Percentiles rank a stretch among this genome's conserved stretches.
Conservation (phyloP, 2,329 filamentous ascomycete genomes). For the Neonectria faginata region DNA sequence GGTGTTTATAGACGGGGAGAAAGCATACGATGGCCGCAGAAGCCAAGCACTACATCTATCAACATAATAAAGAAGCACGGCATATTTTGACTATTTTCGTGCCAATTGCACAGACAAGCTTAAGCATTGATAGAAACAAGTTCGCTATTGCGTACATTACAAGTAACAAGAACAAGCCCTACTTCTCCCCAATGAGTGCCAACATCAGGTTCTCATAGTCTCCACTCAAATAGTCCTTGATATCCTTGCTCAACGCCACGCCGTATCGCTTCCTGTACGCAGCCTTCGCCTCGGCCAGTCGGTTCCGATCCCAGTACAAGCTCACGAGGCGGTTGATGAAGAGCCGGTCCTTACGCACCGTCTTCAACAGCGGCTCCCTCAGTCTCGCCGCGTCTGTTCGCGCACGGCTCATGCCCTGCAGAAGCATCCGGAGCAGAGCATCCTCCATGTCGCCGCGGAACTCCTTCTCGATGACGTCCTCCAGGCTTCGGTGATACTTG, state of each 20-base stretch:
- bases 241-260: slow-evolving; percentile 56
- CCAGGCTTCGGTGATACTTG: slow-evolving; percentile 50
- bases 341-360: slow-evolving; percentile 45
- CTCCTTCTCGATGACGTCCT: slow-evolving; percentile 51
- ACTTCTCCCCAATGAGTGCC: slow-evolving; percentile 46
- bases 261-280: slow-evolving; percentile 69
- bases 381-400: slow-evolving; percentile 44
- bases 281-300: slow-evolving; percentile 59
- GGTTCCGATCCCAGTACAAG: slow-evolving; percentile 49
- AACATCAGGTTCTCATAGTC: slow-evolving; percentile 48
- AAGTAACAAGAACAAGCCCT: not conserved
- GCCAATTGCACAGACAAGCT: not conserved
- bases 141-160: not conserved
- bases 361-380: slow-evolving; percentile 42
- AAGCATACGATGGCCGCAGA: no score
- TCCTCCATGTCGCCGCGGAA: slow-evolving; percentile 52
- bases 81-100: not conserved
- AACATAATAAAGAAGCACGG: no score
- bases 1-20: no score
- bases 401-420: slow-evolving; percentile 40
- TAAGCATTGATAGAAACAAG: not conserved
- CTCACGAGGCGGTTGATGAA: slow-evolving; percentile 50
- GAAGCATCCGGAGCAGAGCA: slow-evolving; percentile 47
- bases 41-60: no score
- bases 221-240: slow-evolving; percentile 45